Evolutionary conservation across 805 yeast genomes (phyloP), one percentile per base, ranked within the genome.

Genomic region (Schwanniomyces yamadae): DNA sequence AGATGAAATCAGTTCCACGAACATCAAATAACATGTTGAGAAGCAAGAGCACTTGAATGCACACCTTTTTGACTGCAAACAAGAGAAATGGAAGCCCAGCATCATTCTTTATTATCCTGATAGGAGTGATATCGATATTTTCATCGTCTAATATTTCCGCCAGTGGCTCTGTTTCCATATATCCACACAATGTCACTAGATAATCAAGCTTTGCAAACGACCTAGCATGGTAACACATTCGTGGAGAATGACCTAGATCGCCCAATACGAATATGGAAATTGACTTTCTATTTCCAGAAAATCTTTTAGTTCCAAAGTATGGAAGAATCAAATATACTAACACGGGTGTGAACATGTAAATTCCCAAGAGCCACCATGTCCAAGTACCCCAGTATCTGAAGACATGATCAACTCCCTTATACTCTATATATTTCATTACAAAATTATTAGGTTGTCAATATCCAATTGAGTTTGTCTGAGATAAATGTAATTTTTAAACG

Each of bases 231-330:
- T 91, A 85, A 47, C 82, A 75, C 84, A 91, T 93, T 41, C 99
- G 71, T 5, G 99, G 99, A 0, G 97, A 90, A 54, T 89, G 95
- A 10, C 96, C 96, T 36, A 93, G 55, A 54, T 91, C 98, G 2
- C 99, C 99, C 13, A 93, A 64, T 2, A 93, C 99, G 44, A 87
- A 73, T 13, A 93, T 78, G 7, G 84, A 72, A 5, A 87, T 80
- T 34, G 87, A 75, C 43, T 71, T 77, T 40, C 52, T 44, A 21
- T 48, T 54, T 15, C 59, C 47, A 1, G 46, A 29, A 23, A 42
- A 50, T 12, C 53, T 47, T 16, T 53, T 52, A 22, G 56, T 46
- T 4, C 54, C 33, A 10, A 71, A 25, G 18, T 50, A 49, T 1
- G 80, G 78, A 4, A 75, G 44, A 0, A 68, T 28, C 3, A 53